Evolutionary conservation across 148 eudicot species (phyloP), one percentile per base, ranked within the genome.

Genomic region (Tetragonia tetragonoides): DNA sequence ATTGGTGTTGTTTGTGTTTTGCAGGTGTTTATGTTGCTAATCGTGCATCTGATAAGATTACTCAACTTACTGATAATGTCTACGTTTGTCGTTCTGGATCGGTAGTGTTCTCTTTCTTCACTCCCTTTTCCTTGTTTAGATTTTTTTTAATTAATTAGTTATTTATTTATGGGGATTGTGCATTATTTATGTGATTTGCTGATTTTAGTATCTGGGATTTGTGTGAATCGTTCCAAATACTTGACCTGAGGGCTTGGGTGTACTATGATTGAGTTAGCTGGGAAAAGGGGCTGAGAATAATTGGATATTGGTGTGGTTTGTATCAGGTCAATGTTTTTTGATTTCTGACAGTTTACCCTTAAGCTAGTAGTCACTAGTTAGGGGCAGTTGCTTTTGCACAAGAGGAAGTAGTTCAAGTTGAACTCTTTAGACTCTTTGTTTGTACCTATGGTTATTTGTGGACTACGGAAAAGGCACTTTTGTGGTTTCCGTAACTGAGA

Each of bases 31-130:
- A 96, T 75, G 98, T 93, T 72, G 99, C 99, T 2, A 96, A 96
- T 85, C 89, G 99, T 82, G 99, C 99, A 16, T 96, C 99, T n/a
- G 99, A 96, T 78, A 96, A 96, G 84, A 93, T 96, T 80, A 93
- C 97, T 0, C 87, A 96, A 85, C 88, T 96, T 49, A 93, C 99
- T 42, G 99, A 96, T 74, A 96, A 91, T 85, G 97, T 96, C 66
- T 96, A 91, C 62, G 79, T 93, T 39, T 96, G 99, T 70, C 99
- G 99, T 70, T 95, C 99, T 63, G 99, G 99, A 82, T 95, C 99
- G 92, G 99, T 96, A 91, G n/a, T 70, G 11, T 9, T 38, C 66
- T 79, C 41, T 65, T 42, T 47, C 65, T 68, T 65, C 4, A 17
- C 40, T 23, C 23, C 40, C 34, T 70, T 74, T 65, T 8, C 15